Evolutionary conservation across 1,284 basidiomycete genomes (phyloP).

Genomic region (Cystobasidium slooffiae): DNA sequence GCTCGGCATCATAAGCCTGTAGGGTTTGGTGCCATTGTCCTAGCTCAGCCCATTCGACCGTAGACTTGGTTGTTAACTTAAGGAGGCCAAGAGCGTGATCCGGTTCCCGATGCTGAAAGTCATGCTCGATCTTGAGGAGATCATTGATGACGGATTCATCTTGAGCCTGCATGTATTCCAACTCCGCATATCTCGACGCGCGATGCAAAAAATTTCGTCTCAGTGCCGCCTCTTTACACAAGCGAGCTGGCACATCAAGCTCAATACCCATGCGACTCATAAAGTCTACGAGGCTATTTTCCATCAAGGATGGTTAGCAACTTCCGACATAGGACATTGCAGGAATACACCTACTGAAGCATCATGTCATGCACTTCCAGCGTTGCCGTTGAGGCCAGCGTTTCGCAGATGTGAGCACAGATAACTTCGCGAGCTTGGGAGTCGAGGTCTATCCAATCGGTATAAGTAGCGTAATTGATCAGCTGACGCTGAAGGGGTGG

Average conservation of each 20-base stretch:
- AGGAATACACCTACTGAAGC: slow-evolving; percentile 15
- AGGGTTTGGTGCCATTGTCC: slow-evolving; percentile 31
- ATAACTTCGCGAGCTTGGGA: slow-evolving; percentile 5
- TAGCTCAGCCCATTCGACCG: slow-evolving; percentile 36
- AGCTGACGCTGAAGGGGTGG: slow-evolving; percentile 34
- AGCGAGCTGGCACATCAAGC: slow-evolving; percentile 2
- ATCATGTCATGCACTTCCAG: slow-evolving; percentile 39
- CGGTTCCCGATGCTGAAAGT: slow-evolving; percentile 32
- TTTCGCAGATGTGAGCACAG: slow-evolving; percentile 11
- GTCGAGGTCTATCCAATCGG: slow-evolving; percentile 29
- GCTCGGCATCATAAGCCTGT: slow-evolving; percentile 27
- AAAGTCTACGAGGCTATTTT: slow-evolving; percentile 31
- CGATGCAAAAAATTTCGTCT: slow-evolving; percentile 32
- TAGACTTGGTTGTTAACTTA: slow-evolving; percentile 5
- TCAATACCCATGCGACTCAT: slow-evolving; percentile 43
- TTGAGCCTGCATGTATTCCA: slow-evolving; percentile 16
- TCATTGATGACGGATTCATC: slow-evolving; percentile 33
- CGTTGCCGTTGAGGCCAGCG: slow-evolving; percentile 12
- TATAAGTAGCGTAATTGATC: slow-evolving; percentile 37
- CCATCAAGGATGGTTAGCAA: not conserved
- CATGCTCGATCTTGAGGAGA: slow-evolving; percentile 37
- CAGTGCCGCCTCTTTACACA: slow-evolving; percentile 36
- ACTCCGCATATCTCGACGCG: slow-evolving; percentile 32
- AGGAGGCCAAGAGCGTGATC: slow-evolving; percentile 40
- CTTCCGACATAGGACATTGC: not conserved